A percentile compares a stretch with the other conserved stretches of the same genome.
These are phyloP conservation scores for Alternaria viburni DNA, from an alignment of 2,329 filamentous ascomycete species.

Conservation along the genomic window DNA sequence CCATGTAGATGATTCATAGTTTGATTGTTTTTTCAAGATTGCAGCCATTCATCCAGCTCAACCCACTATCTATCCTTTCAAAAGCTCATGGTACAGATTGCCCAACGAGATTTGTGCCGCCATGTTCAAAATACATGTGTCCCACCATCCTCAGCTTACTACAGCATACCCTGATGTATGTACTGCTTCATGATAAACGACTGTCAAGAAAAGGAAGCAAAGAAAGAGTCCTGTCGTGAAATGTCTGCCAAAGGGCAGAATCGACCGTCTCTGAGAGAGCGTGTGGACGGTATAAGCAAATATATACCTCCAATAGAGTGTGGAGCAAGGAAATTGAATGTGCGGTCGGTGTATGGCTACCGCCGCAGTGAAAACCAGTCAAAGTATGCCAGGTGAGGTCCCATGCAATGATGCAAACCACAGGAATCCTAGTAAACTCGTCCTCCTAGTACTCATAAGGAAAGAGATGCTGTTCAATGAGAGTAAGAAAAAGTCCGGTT, in stretches of 20 bases:
- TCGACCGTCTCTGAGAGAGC: slow-evolving; percentile 4
- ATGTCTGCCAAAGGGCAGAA: slow-evolving; percentile 4
- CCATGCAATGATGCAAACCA: slow-evolving; percentile 20
- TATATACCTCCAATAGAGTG: slow-evolving; percentile 13
- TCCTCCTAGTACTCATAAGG: slow-evolving; percentile 33
- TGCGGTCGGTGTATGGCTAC: slow-evolving; percentile 19
- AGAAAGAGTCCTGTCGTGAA: slow-evolving; percentile 6
- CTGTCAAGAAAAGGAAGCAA: slow-evolving; percentile 16
- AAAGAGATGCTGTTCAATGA: slow-evolving; percentile 34
- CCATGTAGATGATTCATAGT: not conserved
- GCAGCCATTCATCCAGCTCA: slow-evolving; percentile 17
- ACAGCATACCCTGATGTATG: slow-evolving; percentile 2
- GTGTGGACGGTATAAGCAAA: slow-evolving; percentile 13
- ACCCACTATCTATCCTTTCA: slow-evolving; percentile 18
- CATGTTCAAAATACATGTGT: slow-evolving; percentile 11
- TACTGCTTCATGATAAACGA: slow-evolving; percentile 14
- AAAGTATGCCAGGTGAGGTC: slow-evolving; percentile 35
- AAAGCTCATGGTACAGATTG: slow-evolving; percentile 13
- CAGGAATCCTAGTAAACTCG: slow-evolving; percentile 31
- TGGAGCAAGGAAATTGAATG: slow-evolving; percentile 22
- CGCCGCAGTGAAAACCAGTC: slow-evolving; percentile 28
- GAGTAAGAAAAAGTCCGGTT: slow-evolving; percentile 39
- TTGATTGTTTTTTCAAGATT: slow-evolving; percentile 18
- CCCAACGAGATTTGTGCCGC: slow-evolving; percentile 13
- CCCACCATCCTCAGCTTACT: slow-evolving; percentile 2